A percentile compares a stretch with the other conserved stretches of the same genome.
These are phyloP conservation scores for Modicella reniformis DNA, from an alignment of 371 early-diverging fungal genomes.

Conservation along the genomic window DNA sequence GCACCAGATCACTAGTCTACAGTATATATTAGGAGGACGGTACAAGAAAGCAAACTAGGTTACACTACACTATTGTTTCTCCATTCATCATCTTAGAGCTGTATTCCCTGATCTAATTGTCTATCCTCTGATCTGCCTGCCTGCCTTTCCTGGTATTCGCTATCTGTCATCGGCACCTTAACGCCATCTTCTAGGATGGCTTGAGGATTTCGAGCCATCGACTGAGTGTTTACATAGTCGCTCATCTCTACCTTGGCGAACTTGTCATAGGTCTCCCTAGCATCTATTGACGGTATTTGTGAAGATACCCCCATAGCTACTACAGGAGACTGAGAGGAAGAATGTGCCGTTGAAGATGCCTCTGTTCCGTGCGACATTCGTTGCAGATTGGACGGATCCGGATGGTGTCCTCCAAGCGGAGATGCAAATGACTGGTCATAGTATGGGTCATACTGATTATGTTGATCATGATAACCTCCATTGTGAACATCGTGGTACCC, in stretches of 20 bases:
- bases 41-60: too few species aligned
- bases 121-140: too few species aligned
- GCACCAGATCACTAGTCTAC: too few species aligned
- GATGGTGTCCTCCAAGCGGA: constrained; percentile 20
- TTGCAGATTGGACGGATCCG: constrained; percentile 14
- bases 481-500: constrained; percentile 28
- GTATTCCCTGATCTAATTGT: too few species aligned
- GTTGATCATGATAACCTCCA: constrained; percentile 35
- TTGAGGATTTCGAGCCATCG: constrained; percentile 38
- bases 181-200: constrained; percentile 11
- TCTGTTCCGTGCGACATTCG: constrained; percentile 17
- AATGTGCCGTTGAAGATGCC: constrained; percentile 22
- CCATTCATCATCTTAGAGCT: too few species aligned
- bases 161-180: constrained; percentile 8
- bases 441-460: constrained; percentile 39
- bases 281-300: neutral
- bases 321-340: constrained; percentile 25
- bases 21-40: too few species aligned
- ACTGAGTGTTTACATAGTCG: constrained; percentile 21
- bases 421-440: constrained; percentile 21
- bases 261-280: neutral
- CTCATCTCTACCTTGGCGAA: constrained; percentile 12
- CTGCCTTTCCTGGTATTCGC: too few species aligned
- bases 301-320: constrained; percentile 13
- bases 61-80: too few species aligned